phyloP scores from a whole-genome alignment of 2,329 filamentous ascomycete genomes.

The Gnomoniopsis smithogilvyi region DNA sequence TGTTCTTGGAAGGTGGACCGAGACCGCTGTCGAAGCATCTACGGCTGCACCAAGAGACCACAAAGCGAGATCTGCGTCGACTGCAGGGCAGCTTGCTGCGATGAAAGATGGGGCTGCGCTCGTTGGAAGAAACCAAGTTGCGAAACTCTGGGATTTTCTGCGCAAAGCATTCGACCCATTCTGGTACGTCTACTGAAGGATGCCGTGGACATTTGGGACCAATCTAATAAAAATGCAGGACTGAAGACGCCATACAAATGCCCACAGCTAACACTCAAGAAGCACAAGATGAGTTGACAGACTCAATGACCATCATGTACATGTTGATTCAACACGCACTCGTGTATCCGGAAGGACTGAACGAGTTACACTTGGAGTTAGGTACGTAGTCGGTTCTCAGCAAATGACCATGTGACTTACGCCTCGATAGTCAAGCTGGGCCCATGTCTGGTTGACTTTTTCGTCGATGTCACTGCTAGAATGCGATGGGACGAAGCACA shows the following conservation, averaged over 20 bases:
- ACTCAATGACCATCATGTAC: slow-evolving; percentile 62
- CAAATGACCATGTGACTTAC: slow-evolving; percentile 21
- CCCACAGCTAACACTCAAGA: slow-evolving; percentile 42
- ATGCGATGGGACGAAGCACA: slow-evolving; percentile 71
- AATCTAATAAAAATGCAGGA: slow-evolving; percentile 31
- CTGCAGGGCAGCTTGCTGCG: slow-evolving; percentile 53
- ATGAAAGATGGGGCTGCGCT: slow-evolving; percentile 54
- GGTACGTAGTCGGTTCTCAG: slow-evolving; percentile 35
- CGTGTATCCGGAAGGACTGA: slow-evolving; percentile 48
- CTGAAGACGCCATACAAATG: slow-evolving; percentile 41
- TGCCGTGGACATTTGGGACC: neutral
- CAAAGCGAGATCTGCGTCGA: slow-evolving; percentile 48
- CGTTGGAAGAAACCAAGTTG: slow-evolving; percentile 48
- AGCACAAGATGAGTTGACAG: slow-evolving; percentile 57
- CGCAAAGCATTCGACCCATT: slow-evolving; percentile 48
- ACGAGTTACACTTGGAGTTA: slow-evolving; percentile 44
- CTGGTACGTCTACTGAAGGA: slow-evolving; percentile 39
- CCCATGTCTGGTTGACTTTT: slow-evolving; percentile 67
- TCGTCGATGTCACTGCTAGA: slow-evolving; percentile 67
- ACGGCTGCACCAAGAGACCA: slow-evolving; percentile 34
- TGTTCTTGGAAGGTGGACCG: slow-evolving; percentile 66
- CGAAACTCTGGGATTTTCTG: slow-evolving; percentile 49
- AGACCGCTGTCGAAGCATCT: slow-evolving; percentile 50
- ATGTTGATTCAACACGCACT: slow-evolving; percentile 55
- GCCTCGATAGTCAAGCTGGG: slow-evolving; percentile 48